phyloP scores from a whole-genome alignment of 768 basidiomycete genomes.

The Boletellus ananiceps region DNA sequence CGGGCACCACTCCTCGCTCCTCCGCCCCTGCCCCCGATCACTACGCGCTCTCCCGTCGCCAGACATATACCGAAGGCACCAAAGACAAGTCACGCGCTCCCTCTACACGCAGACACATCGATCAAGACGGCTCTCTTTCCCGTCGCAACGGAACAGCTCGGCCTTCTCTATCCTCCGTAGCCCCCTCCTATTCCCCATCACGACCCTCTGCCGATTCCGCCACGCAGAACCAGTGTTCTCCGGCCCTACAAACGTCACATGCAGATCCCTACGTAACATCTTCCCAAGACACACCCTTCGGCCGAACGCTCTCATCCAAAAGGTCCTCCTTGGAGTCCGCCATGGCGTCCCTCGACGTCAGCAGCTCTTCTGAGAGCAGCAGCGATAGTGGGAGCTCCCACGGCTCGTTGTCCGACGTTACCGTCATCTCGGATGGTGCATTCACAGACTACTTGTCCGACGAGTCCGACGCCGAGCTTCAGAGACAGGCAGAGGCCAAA shows the following conservation, averaged over 20 bases:
- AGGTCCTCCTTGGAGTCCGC: constrained; percentile 36
- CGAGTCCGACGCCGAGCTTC: constrained; percentile 86
- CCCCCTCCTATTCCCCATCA: constrained; percentile 28
- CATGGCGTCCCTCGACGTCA: constrained; percentile 36
- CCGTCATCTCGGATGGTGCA: constrained; percentile 79
- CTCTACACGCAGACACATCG: constrained; percentile 54
- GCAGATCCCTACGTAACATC: constrained; percentile 20
- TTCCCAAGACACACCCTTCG: constrained; percentile 30
- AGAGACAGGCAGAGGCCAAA: constrained; percentile 78
- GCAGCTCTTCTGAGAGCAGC: constrained; percentile 51
- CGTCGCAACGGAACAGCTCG: constrained; percentile 47
- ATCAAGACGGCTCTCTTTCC: constrained; percentile 46
- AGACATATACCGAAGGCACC: constrained; percentile 46
- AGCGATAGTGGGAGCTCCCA: constrained; percentile 48
- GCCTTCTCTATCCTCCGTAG: constrained; percentile 40
- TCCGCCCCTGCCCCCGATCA: constrained; percentile 41
- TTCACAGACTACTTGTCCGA: constrained; percentile 92
- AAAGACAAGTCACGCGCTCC: constrained; percentile 57
- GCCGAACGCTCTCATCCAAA: constrained; percentile 33
- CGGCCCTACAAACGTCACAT: constrained; percentile 17
- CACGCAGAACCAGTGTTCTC: constrained; percentile 15
- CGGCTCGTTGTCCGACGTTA: constrained; percentile 65
- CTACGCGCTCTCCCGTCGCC: constrained; percentile 42
- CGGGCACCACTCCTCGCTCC: constrained; percentile 30
- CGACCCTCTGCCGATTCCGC: constrained; percentile 21